phyloP scores from a whole-genome alignment of 2,329 filamentous ascomycete species.

The Tolypocladium tropicale region DNA sequence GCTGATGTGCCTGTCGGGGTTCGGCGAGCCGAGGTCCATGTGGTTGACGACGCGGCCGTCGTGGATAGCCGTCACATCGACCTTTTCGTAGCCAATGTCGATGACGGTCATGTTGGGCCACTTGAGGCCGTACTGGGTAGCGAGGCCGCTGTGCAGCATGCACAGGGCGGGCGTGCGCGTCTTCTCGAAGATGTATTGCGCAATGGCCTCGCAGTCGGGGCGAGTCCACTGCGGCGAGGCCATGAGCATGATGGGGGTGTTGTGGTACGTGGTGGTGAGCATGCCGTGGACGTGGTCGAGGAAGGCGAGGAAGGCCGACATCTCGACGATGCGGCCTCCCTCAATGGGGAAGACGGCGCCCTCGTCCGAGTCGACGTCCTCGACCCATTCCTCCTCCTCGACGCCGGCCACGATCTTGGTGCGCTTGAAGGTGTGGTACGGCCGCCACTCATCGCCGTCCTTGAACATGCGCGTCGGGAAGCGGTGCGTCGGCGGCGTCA shows the following conservation, averaged over 20 bases:
- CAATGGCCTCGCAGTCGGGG: slow-evolving; percentile 75
- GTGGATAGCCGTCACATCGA: slow-evolving; percentile 81
- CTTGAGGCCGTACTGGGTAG: slow-evolving; percentile 74
- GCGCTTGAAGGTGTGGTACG: slow-evolving; percentile 65
- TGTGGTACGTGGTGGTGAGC: slow-evolving; percentile 86
- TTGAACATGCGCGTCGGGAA: slow-evolving; percentile 92
- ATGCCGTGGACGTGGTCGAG: slow-evolving; percentile 85
- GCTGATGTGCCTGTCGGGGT: slow-evolving; percentile 40
- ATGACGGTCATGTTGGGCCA: slow-evolving; percentile 72
- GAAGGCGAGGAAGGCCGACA: slow-evolving; percentile 88
- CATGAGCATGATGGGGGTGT: slow-evolving; percentile 88
- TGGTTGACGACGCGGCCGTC: slow-evolving; percentile 68
- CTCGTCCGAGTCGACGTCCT: slow-evolving; percentile 79
- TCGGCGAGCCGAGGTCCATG: slow-evolving; percentile 51
- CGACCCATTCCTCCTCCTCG: slow-evolving; percentile 64
- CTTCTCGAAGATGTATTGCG: slow-evolving; percentile 94
- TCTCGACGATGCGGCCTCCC: slow-evolving; percentile 75
- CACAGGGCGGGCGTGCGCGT: slow-evolving; percentile 90
- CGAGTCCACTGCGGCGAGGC: slow-evolving; percentile 84
- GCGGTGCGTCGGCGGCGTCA: slow-evolving; percentile 80
- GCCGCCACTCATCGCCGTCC: slow-evolving; percentile 66
- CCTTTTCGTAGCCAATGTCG: slow-evolving; percentile 86
- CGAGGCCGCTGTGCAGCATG: slow-evolving; percentile 79
- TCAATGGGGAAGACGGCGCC: slow-evolving; percentile 82
- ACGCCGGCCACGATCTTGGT: slow-evolving; percentile 39